Evolutionary conservation across 1,284 basidiomycete genomes (phyloP).

Genomic region (Malassezia vespertilionis): DNA sequence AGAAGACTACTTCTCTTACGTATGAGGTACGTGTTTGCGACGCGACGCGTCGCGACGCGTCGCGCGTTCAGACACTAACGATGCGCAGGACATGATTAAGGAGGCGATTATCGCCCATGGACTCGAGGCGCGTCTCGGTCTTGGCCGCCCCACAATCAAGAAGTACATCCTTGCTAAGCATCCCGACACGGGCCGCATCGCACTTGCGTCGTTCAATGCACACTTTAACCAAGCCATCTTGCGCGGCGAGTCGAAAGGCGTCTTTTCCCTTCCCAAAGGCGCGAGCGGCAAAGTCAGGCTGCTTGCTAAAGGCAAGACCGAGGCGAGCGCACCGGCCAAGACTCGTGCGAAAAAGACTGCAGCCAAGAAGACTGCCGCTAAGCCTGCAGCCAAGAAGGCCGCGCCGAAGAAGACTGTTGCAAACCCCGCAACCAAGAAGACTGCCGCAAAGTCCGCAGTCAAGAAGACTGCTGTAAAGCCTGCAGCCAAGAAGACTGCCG

Average conservation of each 20-base stretch:
- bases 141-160: constrained; percentile 83
- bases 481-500: constrained; percentile 23
- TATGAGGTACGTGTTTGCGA: constrained; percentile 27
- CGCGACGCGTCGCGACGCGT: constrained; percentile 1
- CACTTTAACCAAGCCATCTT: constrained; percentile 73
- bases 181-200: constrained; percentile 27
- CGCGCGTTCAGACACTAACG: too few species aligned
- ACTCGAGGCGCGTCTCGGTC: constrained; percentile 69
- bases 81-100: constrained; percentile 45
- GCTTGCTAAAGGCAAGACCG: constrained; percentile 54
- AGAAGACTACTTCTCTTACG: constrained; percentile 19
- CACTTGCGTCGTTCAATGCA: constrained; percentile 58
- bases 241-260: constrained; percentile 64
- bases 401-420: constrained; percentile 6
- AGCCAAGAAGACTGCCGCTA: constrained; percentile 24
- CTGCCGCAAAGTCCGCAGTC: constrained; percentile 13
- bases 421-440: neutral
- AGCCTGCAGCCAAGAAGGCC: constrained; percentile 28
- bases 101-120: constrained; percentile 68
- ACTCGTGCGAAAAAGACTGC: too few species aligned
- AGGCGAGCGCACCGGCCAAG: constrained; percentile 50
- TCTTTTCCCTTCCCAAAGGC: constrained; percentile 77
- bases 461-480: constrained; percentile 17
- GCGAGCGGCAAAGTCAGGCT: constrained; percentile 66
- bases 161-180: constrained; percentile 55